Evolutionary conservation across 805 yeast genomes (phyloP).

Genomic region (Saturnispora galanensis): DNA sequence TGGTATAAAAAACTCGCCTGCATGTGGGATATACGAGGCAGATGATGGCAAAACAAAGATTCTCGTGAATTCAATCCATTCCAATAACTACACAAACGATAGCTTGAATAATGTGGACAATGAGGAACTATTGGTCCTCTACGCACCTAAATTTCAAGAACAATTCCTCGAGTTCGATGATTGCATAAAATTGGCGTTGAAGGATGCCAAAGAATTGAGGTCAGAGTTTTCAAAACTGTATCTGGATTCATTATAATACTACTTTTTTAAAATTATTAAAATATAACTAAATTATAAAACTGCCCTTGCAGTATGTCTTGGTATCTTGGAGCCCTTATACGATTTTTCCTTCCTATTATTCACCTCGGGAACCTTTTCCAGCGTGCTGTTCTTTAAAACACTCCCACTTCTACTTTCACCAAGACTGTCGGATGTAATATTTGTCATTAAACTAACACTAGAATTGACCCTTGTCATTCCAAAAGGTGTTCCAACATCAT

Average conservation of each 20-base stretch:
- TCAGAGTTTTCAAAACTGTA: slow-evolving; percentile 37
- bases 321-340: neutral
- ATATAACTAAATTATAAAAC: neutral
- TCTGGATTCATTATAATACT: slow-evolving; percentile 10
- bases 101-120: slow-evolving; percentile 26
- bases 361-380: neutral
- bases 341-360: neutral
- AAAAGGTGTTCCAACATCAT: neutral
- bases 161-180: slow-evolving; percentile 23
- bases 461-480: slow-evolving; percentile 1
- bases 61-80: slow-evolving; percentile 29
- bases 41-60: slow-evolving; percentile 12
- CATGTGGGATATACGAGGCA: slow-evolving; percentile 36
- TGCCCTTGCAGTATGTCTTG: slow-evolving; percentile 6
- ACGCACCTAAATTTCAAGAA: slow-evolving; percentile 35
- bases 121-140: slow-evolving; percentile 48
- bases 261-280: neutral
- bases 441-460: slow-evolving; percentile 1
- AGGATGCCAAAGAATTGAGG: slow-evolving; percentile 37
- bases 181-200: slow-evolving; percentile 24
- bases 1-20: slow-evolving; percentile 67
- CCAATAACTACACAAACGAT: slow-evolving; percentile 10
- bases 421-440: neutral
- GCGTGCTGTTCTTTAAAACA: neutral
- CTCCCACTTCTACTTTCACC: slow-evolving; percentile 1